Percentiles rank a stretch among this genome's conserved stretches.
phyloP scores from a whole-genome alignment of 202 grass and related monocot genomes.

The Panicum virgatum region DNA sequence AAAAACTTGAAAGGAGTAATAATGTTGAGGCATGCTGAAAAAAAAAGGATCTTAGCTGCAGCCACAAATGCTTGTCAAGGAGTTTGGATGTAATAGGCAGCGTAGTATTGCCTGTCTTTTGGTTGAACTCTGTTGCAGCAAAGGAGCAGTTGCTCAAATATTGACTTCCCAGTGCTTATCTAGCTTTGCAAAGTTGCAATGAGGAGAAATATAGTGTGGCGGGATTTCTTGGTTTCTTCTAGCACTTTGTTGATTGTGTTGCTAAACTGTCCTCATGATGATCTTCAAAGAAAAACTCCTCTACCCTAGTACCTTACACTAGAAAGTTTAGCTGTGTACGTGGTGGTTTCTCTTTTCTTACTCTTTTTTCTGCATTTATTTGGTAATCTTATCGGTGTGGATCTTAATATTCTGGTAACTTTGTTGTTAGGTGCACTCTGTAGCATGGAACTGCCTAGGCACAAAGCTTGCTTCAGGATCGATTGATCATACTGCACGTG shows the following conservation, averaged over 20 bases:
- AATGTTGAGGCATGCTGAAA: conserved; percentile 6
- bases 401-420: conserved; percentile 15
- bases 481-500: conserved; percentile 91
- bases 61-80: neutral
- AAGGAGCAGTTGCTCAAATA: neutral
- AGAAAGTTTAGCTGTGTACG: conserved; percentile 8
- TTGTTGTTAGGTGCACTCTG: conserved; percentile 82
- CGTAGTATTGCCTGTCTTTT: neutral
- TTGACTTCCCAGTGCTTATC: neutral
- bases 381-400: neutral
- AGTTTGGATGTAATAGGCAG: neutral
- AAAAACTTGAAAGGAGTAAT: neutral
- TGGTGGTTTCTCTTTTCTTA: neutral
- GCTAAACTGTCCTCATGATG: neutral
- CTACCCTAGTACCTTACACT: neutral
- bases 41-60: neutral
- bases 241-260: conserved; percentile 11
- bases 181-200: neutral
- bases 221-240: conserved; percentile 1
- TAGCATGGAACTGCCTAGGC: conserved; percentile 96
- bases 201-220: neutral
- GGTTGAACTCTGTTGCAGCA: neutral
- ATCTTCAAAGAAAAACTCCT: neutral
- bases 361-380: conserved; percentile 13
- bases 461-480: conserved; percentile 96